Base-by-base conservation (phyloP, 768 basidiomycete species). In the Stropharia rugosoannulata region DNA sequence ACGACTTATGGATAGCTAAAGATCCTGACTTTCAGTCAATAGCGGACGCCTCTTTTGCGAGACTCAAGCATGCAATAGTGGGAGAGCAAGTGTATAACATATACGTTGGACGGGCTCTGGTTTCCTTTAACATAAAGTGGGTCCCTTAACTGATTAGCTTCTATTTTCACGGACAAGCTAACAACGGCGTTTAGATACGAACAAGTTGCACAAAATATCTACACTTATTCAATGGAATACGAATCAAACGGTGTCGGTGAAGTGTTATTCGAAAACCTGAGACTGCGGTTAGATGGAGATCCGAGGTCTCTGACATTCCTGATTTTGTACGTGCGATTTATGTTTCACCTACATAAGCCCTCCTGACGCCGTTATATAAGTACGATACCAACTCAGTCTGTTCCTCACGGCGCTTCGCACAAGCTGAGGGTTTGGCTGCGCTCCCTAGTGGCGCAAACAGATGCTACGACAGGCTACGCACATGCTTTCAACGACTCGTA, bases 351-450 rank as follows among this genome's bases (percentile, higher is more conserved):
- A 46, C 43, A 29, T 51, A 47, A 18, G 18, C 43, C 27, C 42
- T 45, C 42, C 27, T 50, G 10, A 27, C 37, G 19, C 44, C 16
- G 10, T 1, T 19, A 32, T 6, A 38, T 11, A 60, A 86, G 85
- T 63, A 73, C 83, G 29, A 75, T 84, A 15, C 84, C 84, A 15
- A 72, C 81, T 44, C 68, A 71, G 13, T 86, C 84, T 46, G 69
- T 72, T 1, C 86, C 85, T 1, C 57, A 68, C 4, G 83, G 82
- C 12, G 82, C 85, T 22, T 79, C 82, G 9, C 85, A 88, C 63
- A 79, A 82, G 54, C 67, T 88, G 38, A 84, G 86, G 19, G 72
- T 87, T 40, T 88, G 86, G 86, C 68, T 85, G 46, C 81, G 80
- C 27, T 78, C 78, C 16, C 74, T 79, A 13, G 67, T 73, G 38